phyloP scores from a whole-genome alignment of 2,329 filamentous ascomycete species.

The Penicillium sp. region DNA sequence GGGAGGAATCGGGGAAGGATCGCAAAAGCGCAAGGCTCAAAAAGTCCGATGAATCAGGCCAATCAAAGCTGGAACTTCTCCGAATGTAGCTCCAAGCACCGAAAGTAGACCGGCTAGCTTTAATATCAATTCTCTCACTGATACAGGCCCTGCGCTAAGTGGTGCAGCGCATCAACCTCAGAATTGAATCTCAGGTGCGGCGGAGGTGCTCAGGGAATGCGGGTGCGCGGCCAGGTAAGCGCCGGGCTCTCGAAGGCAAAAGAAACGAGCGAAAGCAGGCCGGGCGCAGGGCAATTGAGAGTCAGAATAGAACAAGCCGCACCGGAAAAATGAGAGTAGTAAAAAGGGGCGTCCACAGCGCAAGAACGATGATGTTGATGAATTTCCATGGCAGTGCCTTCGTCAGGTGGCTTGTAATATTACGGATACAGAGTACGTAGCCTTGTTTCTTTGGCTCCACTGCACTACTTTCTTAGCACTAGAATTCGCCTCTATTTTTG shows the following conservation, averaged over 20 bases:
- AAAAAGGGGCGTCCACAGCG: slow-evolving; percentile 1
- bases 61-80: neutral
- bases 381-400: slow-evolving; percentile 16
- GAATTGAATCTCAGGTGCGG: neutral
- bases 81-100: neutral
- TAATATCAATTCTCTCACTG: neutral
- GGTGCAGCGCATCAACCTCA: slow-evolving; percentile 8
- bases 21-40: neutral
- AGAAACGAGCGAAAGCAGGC: slow-evolving; percentile 9
- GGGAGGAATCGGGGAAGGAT: neutral
- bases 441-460: slow-evolving; percentile 11
- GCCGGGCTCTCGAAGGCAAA: slow-evolving; percentile 12
- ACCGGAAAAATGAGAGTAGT: neutral
- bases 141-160: neutral
- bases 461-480: slow-evolving; percentile 4
- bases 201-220: slow-evolving; percentile 14
- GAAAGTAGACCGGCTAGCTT: slow-evolving; percentile 7
- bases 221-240: slow-evolving; percentile 21
- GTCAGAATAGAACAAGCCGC: neutral
- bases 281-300: slow-evolving; percentile 1
- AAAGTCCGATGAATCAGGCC: neutral
- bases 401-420: slow-evolving; percentile 26
- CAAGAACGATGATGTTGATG: slow-evolving; percentile 15
- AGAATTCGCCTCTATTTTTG: slow-evolving; percentile 20
- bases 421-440: slow-evolving; percentile 11